Conservation (phyloP, 345 rosid genomes). For the Clausena lansium region DNA sequence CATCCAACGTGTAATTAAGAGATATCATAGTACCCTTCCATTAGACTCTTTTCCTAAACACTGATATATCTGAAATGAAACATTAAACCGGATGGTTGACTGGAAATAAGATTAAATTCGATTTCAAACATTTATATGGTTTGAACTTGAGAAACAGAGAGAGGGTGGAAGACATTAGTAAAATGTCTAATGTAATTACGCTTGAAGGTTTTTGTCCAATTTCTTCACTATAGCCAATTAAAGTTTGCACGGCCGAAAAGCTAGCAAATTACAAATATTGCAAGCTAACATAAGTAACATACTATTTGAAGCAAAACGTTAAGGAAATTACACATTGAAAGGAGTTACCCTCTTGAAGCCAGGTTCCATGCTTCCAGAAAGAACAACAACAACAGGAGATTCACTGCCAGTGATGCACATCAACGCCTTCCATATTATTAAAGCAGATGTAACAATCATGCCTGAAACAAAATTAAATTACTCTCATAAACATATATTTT, state of each 20-base stretch:
- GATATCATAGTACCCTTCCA: not conserved
- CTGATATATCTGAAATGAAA: not conserved
- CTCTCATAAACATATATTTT: conserved; percentile 12
- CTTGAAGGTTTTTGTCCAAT: not conserved
- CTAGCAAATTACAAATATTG: not conserved
- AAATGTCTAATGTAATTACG: not conserved
- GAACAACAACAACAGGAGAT: conserved; percentile 98
- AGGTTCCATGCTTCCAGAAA: conserved; percentile 99
- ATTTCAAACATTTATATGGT: not conserved
- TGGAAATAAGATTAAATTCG: not conserved
- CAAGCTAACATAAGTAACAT: not conserved
- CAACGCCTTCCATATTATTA: conserved; percentile 93
- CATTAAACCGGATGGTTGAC: not conserved
- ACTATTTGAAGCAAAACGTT: not conserved
- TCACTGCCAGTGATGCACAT: conserved; percentile 98
- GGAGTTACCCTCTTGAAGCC: conserved; percentile 86
- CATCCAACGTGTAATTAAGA: not conserved
- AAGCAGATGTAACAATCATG: conserved; percentile 93
- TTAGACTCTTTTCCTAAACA: not conserved
- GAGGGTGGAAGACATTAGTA: not conserved
- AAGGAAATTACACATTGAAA: conserved; percentile 5
- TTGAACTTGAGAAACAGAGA: not conserved
- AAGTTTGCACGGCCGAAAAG: not conserved
- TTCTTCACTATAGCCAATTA: not conserved
- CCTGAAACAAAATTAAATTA: conserved; percentile 39